Conservation (phyloP, 345 rosid species). For the Syzygium jambos region DNA sequence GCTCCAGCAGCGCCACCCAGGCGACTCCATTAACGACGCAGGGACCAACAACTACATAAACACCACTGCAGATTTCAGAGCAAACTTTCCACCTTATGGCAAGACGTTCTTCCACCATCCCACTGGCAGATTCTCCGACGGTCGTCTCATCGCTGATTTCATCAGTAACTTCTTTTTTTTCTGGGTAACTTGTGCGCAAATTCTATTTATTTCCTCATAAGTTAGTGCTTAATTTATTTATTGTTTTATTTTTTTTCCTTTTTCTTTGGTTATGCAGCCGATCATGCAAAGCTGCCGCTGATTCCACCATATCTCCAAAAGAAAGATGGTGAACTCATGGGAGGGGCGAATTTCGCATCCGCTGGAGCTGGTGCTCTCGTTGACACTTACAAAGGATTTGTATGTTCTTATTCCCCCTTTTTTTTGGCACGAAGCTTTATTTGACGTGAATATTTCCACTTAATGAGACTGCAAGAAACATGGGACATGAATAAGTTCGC, state of each 20-base stretch:
- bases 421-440: background rate
- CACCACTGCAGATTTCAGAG: background rate
- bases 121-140: conserved; percentile 16
- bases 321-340: background rate
- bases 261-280: conserved; percentile 13
- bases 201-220: background rate
- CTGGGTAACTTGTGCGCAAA: background rate
- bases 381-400: conserved; percentile 27
- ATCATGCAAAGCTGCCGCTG: conserved; percentile 34
- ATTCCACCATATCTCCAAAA: conserved; percentile 37
- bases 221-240: background rate
- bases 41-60: conserved; percentile 21
- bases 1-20: too few species aligned
- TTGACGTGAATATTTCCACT: background rate
- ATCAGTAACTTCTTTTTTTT: background rate
- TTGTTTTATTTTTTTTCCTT: background rate
- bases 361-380: conserved; percentile 42
- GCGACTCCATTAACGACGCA: conserved; percentile 20
- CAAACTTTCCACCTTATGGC: background rate
- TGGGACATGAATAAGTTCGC: background rate
- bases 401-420: too few species aligned
- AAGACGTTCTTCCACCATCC: conserved; percentile 14
- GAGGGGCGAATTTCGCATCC: conserved; percentile 42
- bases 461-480: background rate
- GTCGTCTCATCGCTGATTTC: background rate